Evolutionary conservation across 2,329 filamentous ascomycete genomes (phyloP).

Genomic region (Venturia nashicola): DNA sequence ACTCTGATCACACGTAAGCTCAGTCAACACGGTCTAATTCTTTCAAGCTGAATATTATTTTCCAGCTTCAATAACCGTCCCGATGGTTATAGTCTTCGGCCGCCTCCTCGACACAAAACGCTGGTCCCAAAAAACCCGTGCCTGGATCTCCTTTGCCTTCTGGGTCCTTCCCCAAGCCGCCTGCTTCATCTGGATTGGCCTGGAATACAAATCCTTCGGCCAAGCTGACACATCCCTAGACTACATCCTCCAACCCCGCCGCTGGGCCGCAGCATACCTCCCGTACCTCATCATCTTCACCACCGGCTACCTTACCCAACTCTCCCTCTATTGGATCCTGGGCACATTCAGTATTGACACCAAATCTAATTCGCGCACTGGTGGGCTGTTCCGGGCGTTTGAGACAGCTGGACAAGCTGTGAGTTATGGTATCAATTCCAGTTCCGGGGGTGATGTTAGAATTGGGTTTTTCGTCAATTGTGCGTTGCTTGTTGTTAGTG

Average conservation of each 20-base stretch:
- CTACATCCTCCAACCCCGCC: not conserved
- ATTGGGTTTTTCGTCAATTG: not conserved
- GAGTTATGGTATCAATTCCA: not conserved
- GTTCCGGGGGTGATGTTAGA: not conserved
- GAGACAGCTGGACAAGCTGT: not conserved
- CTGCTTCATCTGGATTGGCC: not conserved
- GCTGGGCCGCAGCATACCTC: not conserved
- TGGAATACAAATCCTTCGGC: not conserved
- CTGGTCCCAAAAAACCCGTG: not conserved
- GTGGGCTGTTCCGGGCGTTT: not conserved
- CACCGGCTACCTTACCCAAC: not conserved
- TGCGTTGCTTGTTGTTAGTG: not conserved
- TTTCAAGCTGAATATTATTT: not conserved
- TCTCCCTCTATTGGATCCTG: not conserved
- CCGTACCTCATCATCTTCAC: not conserved
- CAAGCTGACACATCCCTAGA: not conserved
- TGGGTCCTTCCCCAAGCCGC: not conserved
- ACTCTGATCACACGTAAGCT: not conserved
- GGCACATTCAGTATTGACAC: not conserved
- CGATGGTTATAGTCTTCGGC: not conserved
- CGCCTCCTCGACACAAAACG: not conserved
- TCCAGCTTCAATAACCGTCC: not conserved
- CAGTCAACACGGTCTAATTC: not conserved
- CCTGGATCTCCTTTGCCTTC: conserved; percentile 1
- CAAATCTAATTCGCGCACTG: not conserved